These are phyloP conservation scores for Triadica sebifera DNA, from an alignment of 345 rosid genomes.

Conservation along the genomic window DNA sequence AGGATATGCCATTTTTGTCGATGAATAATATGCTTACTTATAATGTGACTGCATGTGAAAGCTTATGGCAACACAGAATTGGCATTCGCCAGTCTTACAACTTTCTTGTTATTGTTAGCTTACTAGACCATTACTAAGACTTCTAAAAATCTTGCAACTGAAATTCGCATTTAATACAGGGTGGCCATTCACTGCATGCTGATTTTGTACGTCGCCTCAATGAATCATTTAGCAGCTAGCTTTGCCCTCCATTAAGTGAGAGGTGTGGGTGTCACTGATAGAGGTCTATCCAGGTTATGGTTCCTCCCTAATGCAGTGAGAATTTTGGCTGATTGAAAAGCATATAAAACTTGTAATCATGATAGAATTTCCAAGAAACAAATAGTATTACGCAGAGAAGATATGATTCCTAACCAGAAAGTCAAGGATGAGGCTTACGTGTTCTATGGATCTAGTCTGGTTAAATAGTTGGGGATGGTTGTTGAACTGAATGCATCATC, in stretches of 20 bases:
- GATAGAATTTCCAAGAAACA: not conserved
- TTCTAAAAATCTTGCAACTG: constrained; percentile 8
- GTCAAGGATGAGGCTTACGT: not conserved
- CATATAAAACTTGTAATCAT: not conserved
- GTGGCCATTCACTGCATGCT: constrained; percentile 55
- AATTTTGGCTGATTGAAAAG: too few relatives aligned
- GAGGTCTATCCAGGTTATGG: not conserved
- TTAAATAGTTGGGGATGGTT: too few relatives aligned
- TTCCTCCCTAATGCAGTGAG: too few relatives aligned
- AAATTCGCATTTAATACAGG: constrained; percentile 37
- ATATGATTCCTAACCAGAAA: not conserved
- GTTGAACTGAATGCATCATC: too few relatives aligned
- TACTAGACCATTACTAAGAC: too few relatives aligned
- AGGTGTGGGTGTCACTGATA: not conserved
- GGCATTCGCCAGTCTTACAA: too few relatives aligned
- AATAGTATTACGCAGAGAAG: not conserved
- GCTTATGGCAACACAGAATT: too few relatives aligned
- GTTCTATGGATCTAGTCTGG: not conserved
- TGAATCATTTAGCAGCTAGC: constrained; percentile 10
- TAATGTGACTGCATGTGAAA: too few relatives aligned
- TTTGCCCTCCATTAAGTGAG: not conserved
- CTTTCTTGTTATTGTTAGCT: not conserved
- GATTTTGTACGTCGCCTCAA: constrained; percentile 40
- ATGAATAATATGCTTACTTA: too few relatives aligned
- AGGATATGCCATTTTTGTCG: too few relatives aligned